phyloP scores from a whole-genome alignment of 2,329 filamentous ascomycete species.

The Gyromitra esculenta region DNA sequence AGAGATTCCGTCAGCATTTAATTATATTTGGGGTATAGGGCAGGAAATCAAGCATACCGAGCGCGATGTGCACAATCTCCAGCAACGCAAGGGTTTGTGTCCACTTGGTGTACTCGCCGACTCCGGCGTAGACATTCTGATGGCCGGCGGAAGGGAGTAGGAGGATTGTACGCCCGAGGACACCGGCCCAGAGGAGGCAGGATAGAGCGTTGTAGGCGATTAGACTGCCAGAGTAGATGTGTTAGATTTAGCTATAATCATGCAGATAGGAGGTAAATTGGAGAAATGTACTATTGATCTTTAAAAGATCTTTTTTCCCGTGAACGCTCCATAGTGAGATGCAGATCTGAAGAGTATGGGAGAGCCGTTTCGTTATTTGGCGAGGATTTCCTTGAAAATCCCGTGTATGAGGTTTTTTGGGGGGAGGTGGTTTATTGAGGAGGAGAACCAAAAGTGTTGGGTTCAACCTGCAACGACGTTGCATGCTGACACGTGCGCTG shows the following conservation, averaged over 20 bases:
- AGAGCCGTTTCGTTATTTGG: not conserved
- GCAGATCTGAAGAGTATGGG: not conserved
- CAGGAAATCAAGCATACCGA: constrained; percentile 66
- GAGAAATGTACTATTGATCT: constrained; percentile 44
- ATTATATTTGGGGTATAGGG: not conserved
- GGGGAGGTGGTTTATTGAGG: not conserved
- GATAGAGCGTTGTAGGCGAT: constrained; percentile 85
- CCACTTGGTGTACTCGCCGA: constrained; percentile 76
- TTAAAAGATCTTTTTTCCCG: constrained; percentile 38
- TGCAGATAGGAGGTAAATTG: too few species aligned
- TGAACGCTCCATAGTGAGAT: constrained; percentile 51
- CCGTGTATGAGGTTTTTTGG: not conserved
- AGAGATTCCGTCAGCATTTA: not conserved
- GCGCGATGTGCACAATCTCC: constrained; percentile 82
- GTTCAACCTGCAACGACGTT: constrained; percentile 18
- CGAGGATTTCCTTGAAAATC: not conserved
- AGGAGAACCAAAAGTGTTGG: constrained; percentile 14
- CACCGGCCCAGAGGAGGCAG: constrained; percentile 78
- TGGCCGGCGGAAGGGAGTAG: constrained; percentile 67
- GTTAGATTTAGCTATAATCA: constrained; percentile 67
- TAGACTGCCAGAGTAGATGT: constrained; percentile 62
- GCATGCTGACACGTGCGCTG: constrained; percentile 31
- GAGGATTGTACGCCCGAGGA: constrained; percentile 75
- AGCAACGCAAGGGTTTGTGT: constrained; percentile 85
- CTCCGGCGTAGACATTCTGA: constrained; percentile 69